phyloP scores from a whole-genome alignment of 331 rosid species.

The Arachis monticola region DNA sequence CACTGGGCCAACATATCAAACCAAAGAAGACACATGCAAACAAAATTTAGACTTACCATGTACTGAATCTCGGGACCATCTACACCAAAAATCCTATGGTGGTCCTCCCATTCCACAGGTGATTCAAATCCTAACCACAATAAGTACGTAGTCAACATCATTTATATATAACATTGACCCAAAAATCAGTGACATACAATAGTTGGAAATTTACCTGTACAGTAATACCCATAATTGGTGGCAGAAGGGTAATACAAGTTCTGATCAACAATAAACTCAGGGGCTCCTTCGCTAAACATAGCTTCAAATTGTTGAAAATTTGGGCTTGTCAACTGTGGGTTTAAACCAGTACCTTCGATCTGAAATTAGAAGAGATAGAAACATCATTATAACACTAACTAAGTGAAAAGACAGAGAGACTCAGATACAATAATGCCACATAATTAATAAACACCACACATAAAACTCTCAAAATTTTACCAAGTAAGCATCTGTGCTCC shows the following conservation, averaged over 20 bases:
- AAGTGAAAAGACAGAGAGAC: neutral
- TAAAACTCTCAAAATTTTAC: constrained; percentile 37
- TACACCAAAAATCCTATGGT: constrained; percentile 76
- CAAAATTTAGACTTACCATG: constrained; percentile 54
- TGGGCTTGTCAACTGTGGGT: constrained; percentile 56
- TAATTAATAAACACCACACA: neutral
- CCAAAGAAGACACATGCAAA: neutral
- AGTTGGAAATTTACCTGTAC: constrained; percentile 65
- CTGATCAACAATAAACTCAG: constrained; percentile 87
- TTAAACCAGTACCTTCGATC: constrained; percentile 62
- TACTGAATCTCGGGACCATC: constrained; percentile 88
- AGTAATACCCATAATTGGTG: constrained; percentile 82
- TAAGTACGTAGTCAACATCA: constrained; percentile 11
- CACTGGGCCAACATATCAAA: neutral
- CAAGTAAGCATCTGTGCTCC: constrained; percentile 55
- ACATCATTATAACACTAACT: constrained; percentile 9
- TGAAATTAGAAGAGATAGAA: constrained; percentile 40
- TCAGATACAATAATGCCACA: constrained; percentile 18
- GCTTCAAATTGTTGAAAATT: constrained; percentile 60
- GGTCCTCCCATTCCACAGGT: constrained; percentile 96
- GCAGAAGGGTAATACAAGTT: constrained; percentile 83
- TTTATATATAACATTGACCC: constrained; percentile 22
- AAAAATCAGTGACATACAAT: neutral
- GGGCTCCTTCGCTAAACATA: constrained; percentile 84
- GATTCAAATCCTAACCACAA: constrained; percentile 75